Base-by-base conservation (phyloP, 129 eudicot genomes). In the Artemisia tridentata region DNA sequence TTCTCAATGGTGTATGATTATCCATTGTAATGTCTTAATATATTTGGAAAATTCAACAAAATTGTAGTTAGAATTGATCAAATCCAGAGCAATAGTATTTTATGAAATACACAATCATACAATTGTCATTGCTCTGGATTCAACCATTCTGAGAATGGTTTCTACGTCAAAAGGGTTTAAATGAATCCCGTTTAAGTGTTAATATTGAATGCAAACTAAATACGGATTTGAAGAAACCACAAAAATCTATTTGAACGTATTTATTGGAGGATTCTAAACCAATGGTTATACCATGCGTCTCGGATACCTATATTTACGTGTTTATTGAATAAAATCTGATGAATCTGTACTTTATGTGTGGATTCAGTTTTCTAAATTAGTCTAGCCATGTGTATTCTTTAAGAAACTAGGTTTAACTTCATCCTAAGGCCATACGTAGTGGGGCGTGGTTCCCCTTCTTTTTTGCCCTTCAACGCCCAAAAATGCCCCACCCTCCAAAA, bases 31-130 rank as follows among this genome's bases (percentile, higher is more conserved):
- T 51, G 21, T 11, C 18, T 31, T 55, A 4, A 9, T 57, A 57
- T 20, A 18, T 38, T 38, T 38, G 45, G 45, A 23, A 66, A 31
- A 18, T 19, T n/a, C 13, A 60, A 43, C 34, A 4, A 8, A 41
- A 56, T 19, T 18, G 9, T 31, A 29, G 43, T 61, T 29, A 23
- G 57, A 76, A 51, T 50, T 41, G 71, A 41, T 34, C 55, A 77
- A 70, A 77, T 77, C 81, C 81, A 77, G 81, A 77, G 77, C 81
- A 77, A 74, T 25, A 77, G 45, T 73, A 41, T 27, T 7, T n/a
- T 7, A 74, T 65, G 72, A 65, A 54, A 43, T 75, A 65, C 43
- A 75, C 45, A 67, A 68, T 68, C 47, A 67, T 69, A 51, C 48
- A 60, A 68, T 49, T 56, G 66, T 41, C 23, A 72, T 72, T 77